Base-by-base conservation (phyloP, 129 eudicot genomes). In the Sambucus nigra region DNA sequence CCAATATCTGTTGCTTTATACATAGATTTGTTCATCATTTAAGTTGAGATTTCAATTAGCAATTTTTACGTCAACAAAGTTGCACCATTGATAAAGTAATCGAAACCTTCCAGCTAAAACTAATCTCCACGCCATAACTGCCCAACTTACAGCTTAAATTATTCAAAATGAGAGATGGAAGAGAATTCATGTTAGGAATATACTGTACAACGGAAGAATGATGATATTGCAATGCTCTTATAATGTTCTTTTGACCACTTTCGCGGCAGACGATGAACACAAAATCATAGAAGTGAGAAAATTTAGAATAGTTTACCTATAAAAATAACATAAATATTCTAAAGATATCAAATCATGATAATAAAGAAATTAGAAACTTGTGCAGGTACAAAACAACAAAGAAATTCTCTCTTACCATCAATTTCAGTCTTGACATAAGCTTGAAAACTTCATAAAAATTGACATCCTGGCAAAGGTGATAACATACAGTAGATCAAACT, bases 231-330 rank as follows among this genome's bases (percentile, higher is more conserved):
- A 8, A 23, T 54, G 58, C 16, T 35, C 19, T 42, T 12, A 33
- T 76, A 57, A 92, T 92, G 66, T 64, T 92, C 65, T 86, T 69
- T 65, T 92, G 99, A 60, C 96, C 94, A 76, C 77, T 80, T 75
- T 92, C 99, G 57, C 99, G 89, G 68, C 76, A 92, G 55, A 92
- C 69, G 81, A 92, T 82, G 80, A 82, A 92, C 25, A 82, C 84
- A 80, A 92, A 92, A 64, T 73, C 86, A 73, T 92, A 92, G 69
- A 92, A 92, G 48, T 88, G 83, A 19, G 84, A 69, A 73, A 92
- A 92, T 73, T 86, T 94, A 27, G 61, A 69, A 42, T 75, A 91
- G 55, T 91, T 86, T 35, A 68, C 88, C 97, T 85, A 60, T 65
- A 73, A 16, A 47, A 53, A 42, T 7, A 58, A 51, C 35, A 22